Evolutionary conservation across 1,284 basidiomycete genomes (phyloP).

Genomic region (Dichomitus squalens): DNA sequence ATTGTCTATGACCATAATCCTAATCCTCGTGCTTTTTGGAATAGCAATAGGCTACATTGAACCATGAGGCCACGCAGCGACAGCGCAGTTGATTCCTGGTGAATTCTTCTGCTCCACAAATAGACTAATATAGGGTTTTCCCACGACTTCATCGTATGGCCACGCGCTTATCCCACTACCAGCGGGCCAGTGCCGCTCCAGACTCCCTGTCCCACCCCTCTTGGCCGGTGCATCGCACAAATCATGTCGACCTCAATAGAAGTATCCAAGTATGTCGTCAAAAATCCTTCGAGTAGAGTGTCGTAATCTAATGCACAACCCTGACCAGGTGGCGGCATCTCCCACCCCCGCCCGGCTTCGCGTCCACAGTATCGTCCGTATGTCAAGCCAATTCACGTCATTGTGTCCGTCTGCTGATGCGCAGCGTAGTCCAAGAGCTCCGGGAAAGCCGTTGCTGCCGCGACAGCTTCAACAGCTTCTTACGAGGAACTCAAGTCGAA

Average conservation of each 20-base stretch:
- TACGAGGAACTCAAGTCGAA: conserved; percentile 74
- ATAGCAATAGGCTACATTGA: too few relatives aligned
- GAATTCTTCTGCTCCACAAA: too few relatives aligned
- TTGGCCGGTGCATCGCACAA: background rate
- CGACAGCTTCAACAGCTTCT: conserved; percentile 39
- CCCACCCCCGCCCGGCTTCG: conserved; percentile 65
- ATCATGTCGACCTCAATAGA: conserved; percentile 11
- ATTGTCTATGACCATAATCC: too few relatives aligned
- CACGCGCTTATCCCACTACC: too few relatives aligned
- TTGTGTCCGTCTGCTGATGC: conserved; percentile 3
- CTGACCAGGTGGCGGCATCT: conserved; percentile 57
- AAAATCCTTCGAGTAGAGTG: too few relatives aligned
- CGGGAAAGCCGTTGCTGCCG: background rate
- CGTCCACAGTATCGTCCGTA: conserved; percentile 32
- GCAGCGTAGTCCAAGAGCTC: conserved; percentile 36
- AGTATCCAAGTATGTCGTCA: conserved; percentile 16
- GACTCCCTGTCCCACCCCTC: background rate
- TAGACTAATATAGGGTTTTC: too few relatives aligned
- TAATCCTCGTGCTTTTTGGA: too few relatives aligned
- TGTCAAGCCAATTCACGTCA: conserved; percentile 26
- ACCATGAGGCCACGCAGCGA: too few relatives aligned
- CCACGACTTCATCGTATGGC: too few relatives aligned
- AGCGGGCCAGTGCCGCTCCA: background rate
- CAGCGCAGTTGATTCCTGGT: too few relatives aligned
- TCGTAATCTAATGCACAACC: background rate